Base-by-base conservation (phyloP, 441 rosid species). In the Euphorbia schlechtendalii region DNA sequence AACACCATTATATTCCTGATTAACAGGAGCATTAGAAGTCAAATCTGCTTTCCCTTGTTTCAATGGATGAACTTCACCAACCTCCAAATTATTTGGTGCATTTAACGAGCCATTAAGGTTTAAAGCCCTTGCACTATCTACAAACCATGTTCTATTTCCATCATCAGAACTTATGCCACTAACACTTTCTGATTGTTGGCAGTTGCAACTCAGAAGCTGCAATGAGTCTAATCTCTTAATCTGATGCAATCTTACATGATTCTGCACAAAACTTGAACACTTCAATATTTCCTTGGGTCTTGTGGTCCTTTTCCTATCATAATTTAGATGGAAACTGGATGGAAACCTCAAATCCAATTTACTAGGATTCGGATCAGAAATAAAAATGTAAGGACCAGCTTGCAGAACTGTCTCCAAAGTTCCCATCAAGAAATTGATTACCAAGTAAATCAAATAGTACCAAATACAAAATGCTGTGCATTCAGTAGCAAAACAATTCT, bases 131-230 rank as follows among this genome's bases (percentile, higher is more conserved):
- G 79, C 77, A 59, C 59, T 54, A 57, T 86, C 86, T 57, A 81
- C 69, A 73, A 75, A 81, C 86, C 81, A 84, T 18, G 69, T 45
- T 25, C 68, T 81, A 69, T 74, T 78, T 64, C 79, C 80, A 63
- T 75, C 76, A 5, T 73, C 80, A 22, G 72, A 48, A 67, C 70
- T 67, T 48, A 59, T 18, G 38, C 77, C 84, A 34, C 87, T 49
- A 22, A 73, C 68, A 67, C 80, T 76, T 66, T 83, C 90, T 36
- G 81, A 71, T 54, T 67, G 68, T 55, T 83, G 84, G 74, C 90
- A 83, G 63, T 79, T 79, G 74, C 93, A 82, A 45, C 75, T 60
- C 27, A 74, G 69, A 73, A 63, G 73, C 71, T 71, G 74, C 73
- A 75, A 73, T 72, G 74, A 61, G 46, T 63, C 70, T 27, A 65